These are phyloP conservation scores for Botrytis tulipae DNA, from an alignment of 2,329 filamentous ascomycete genomes.

Conservation along the genomic window DNA sequence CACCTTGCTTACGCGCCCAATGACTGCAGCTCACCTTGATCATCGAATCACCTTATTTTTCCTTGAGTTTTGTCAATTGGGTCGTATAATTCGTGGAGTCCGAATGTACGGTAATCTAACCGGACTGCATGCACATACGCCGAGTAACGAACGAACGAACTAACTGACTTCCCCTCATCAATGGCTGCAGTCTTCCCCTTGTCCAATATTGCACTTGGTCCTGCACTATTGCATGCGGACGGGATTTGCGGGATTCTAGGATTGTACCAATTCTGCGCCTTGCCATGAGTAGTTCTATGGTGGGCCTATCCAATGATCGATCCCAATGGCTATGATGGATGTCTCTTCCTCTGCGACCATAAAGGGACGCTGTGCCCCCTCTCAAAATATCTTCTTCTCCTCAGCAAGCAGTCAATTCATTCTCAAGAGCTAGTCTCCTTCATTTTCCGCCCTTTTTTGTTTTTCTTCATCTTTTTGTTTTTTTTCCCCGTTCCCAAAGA, in stretches of 20 bases:
- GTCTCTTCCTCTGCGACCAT: constrained; percentile 27
- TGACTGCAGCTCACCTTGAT: constrained; percentile 17
- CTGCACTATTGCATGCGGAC: constrained; percentile 5
- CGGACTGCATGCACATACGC: constrained; percentile 10
- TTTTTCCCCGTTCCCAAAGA: constrained; percentile 44
- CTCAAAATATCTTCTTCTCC: constrained; percentile 43
- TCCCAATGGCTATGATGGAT: constrained; percentile 8
- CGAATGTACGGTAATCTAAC: constrained; percentile 19
- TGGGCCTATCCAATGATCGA: constrained; percentile 17
- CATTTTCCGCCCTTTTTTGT: constrained; percentile 50
- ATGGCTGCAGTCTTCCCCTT: constrained; percentile 16
- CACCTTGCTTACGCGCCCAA: constrained; percentile 28
- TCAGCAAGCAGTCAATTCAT: constrained; percentile 62
- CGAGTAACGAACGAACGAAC: not conserved
- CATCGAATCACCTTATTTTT: constrained; percentile 16
- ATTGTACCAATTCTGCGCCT: constrained; percentile 10
- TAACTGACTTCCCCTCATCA: constrained; percentile 15
- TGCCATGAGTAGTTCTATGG: constrained; percentile 14
- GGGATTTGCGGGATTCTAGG: not conserved
- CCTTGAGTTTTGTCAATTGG: not conserved
- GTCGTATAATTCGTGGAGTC: constrained; percentile 9
- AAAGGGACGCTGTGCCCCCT: constrained; percentile 34
- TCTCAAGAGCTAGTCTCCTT: constrained; percentile 49
- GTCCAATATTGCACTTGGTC: constrained; percentile 1
- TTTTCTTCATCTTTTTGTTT: constrained; percentile 41